Conservation (phyloP, 148 eudicot genomes). For the Polygonum aviculare region DNA sequence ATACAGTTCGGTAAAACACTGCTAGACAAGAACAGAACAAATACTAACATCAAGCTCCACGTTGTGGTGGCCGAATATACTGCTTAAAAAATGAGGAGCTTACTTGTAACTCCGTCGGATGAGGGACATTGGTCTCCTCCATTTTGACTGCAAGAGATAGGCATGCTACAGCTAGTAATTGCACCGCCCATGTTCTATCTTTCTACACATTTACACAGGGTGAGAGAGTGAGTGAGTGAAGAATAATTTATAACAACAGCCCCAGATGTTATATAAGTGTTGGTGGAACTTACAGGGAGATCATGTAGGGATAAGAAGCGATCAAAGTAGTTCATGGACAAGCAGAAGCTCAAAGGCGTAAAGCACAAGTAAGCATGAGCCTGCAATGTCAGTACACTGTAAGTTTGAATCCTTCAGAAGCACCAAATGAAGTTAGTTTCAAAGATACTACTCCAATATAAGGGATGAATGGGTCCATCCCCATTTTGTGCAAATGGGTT, state of each 20-base stretch:
- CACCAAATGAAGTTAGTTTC: not conserved
- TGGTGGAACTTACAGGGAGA: conserved; percentile 48
- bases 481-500: not conserved
- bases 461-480: not conserved
- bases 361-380: conserved; percentile 56
- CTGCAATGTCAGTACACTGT: conserved; percentile 27
- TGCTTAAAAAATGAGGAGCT: not conserved
- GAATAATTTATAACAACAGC: not conserved
- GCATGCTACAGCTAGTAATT: conserved; percentile 79
- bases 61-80: not conserved
- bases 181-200: conserved; percentile 62
- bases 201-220: conserved; percentile 20
- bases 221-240: not conserved
- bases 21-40: not conserved
- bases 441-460: no score
- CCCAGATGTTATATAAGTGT: not conserved
- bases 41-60: not conserved
- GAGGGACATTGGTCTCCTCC: conserved; percentile 55
- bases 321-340: conserved; percentile 71
- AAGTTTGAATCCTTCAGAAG: not conserved
- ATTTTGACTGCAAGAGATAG: conserved; percentile 78
- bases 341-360: conserved; percentile 46
- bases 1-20: not conserved
- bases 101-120: conserved; percentile 57
- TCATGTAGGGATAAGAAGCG: conserved; percentile 58